Evolutionary conservation across 441 rosid genomes (phyloP).

Genomic region (Adansonia gregorii): DNA sequence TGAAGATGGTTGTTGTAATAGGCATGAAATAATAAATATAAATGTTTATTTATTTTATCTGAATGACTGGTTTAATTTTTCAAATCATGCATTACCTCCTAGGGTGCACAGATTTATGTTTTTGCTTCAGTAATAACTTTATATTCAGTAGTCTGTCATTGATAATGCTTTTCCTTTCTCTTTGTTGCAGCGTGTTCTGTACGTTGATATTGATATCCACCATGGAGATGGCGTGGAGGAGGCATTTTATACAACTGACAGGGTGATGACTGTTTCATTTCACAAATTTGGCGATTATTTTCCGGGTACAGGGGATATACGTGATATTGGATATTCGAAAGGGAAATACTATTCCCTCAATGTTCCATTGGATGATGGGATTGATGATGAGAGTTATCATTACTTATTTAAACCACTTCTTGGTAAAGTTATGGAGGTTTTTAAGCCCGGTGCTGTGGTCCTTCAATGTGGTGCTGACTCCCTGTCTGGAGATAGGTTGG

Average conservation of each 20-base stretch:
- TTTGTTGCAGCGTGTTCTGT: constrained; percentile 65
- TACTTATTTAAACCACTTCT: constrained; percentile 70
- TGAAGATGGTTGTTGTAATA: not conserved
- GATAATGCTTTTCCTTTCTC: constrained; percentile 21
- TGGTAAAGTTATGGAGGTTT: constrained; percentile 76
- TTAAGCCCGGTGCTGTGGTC: constrained; percentile 73
- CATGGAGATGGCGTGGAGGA: constrained; percentile 86
- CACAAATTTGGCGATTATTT: constrained; percentile 82
- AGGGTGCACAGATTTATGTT: not conserved
- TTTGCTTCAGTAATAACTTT: not conserved
- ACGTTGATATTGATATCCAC: constrained; percentile 83
- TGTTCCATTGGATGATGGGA: constrained; percentile 82
- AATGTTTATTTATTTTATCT: not conserved
- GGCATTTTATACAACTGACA: constrained; percentile 76
- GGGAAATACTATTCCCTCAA: constrained; percentile 81
- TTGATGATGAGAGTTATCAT: constrained; percentile 83
- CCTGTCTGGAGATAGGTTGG: constrained; percentile 74
- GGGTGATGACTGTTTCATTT: constrained; percentile 83
- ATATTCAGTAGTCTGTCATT: not conserved
- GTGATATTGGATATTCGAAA: constrained; percentile 61
- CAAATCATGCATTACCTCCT: not conserved
- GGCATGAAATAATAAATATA: not conserved
- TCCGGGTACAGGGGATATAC: constrained; percentile 77
- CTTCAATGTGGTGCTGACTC: constrained; percentile 86
- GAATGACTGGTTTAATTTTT: not conserved